phyloP scores from a whole-genome alignment of 768 basidiomycete species.

The Boletellus sp. region DNA sequence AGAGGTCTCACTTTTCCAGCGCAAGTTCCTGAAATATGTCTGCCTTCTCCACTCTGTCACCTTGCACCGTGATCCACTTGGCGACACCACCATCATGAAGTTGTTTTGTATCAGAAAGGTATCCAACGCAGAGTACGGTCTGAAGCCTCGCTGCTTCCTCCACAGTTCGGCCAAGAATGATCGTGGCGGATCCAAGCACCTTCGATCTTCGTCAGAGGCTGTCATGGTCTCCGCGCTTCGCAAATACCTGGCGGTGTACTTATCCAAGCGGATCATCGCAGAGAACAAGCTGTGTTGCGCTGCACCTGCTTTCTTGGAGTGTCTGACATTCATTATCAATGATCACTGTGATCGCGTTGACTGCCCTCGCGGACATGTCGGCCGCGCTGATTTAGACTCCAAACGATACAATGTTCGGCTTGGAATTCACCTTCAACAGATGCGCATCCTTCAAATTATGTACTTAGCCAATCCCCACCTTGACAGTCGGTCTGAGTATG shows the following conservation, averaged over 20 bases:
- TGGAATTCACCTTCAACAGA: slow-evolving; percentile 45
- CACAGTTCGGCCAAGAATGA: neutral
- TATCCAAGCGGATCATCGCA: slow-evolving; percentile 27
- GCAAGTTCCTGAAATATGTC: slow-evolving; percentile 4
- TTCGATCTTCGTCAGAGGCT: slow-evolving; percentile 7
- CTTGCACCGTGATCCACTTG: slow-evolving; percentile 3
- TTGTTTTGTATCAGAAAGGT: slow-evolving; percentile 22
- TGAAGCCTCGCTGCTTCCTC: slow-evolving; percentile 9
- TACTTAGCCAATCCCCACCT: slow-evolving; percentile 12
- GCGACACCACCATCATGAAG: slow-evolving; percentile 21
- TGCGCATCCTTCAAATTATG: slow-evolving; percentile 41
- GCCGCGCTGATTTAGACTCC: slow-evolving; percentile 19
- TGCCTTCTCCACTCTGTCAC: slow-evolving; percentile 6
- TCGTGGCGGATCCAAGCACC: neutral
- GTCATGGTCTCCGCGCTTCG: slow-evolving; percentile 24
- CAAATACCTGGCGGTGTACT: slow-evolving; percentile 21
- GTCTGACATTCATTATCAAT: slow-evolving; percentile 33
- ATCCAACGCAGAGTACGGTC: slow-evolving; percentile 9
- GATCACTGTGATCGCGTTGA: slow-evolving; percentile 29
- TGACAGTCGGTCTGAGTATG: slow-evolving; percentile 2
- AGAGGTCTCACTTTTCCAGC: slow-evolving; percentile 8
- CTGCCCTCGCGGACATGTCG: slow-evolving; percentile 40
- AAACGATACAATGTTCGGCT: slow-evolving; percentile 42
- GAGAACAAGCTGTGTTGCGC: slow-evolving; percentile 34
- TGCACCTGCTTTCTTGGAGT: slow-evolving; percentile 36